Evolutionary conservation across 805 yeast species (phyloP), one percentile per base, ranked within the genome.

Genomic region (Ogataea thermomethanolica): DNA sequence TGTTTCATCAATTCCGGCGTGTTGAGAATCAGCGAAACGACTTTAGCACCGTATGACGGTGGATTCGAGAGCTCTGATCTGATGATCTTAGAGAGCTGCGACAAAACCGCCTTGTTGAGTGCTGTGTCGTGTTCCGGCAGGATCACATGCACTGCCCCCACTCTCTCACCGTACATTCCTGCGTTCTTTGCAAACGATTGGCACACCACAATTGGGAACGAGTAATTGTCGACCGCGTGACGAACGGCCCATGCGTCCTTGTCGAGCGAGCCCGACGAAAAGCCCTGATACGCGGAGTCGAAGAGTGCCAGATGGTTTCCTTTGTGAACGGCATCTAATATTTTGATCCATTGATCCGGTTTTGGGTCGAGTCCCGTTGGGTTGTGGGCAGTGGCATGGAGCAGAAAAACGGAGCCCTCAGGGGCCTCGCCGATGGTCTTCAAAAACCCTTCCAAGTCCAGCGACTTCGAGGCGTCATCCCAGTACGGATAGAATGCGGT

Each of bases 281-380:
- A 91, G 5, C 99, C 99, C 69, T 91, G 98, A 72, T 93, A 91
- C 15, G 98, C 98, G 46, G 89, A 79, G 67, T 91, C 99, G 58
- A 93, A 90, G 46, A 91, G 66, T 5, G 88, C 87, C 55, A 91
- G 74, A 65, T 88, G 95, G 39, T 75, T 67, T 43, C 76, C 71
- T 44, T 65, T 59, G 50, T 77, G 74, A 48, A 87, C 67, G 20
- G 79, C 82, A 31, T 73, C 71, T 33, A 86, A 71, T 38, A 93
- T 81, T 55, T 70, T 53, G 33, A 62, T 62, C 99, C 99, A 91
- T 67, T 91, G 84, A 37, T 75, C 84, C 43, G 71, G 69, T 2
- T 84, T 78, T 42, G 98, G 98, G 63, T 91, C 99, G 53, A 91
- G 78, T 29, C 98, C 99, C 15, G 98, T 91, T 44, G 99, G 98